Base-by-base conservation (phyloP, 164 flowering plant genomes). In the Amborella trichopoda region DNA sequence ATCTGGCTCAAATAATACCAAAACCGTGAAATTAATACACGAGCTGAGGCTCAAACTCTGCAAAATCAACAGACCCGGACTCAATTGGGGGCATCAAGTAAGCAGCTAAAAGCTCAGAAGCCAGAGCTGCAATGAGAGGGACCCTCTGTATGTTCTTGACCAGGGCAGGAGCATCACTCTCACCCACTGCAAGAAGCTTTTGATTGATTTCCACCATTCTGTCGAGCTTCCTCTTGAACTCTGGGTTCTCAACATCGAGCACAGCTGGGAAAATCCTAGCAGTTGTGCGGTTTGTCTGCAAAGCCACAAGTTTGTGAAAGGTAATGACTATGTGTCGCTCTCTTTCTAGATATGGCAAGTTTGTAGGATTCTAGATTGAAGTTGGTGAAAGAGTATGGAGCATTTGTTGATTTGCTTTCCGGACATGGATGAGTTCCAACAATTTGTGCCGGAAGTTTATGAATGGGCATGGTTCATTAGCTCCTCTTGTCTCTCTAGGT, bases 191-290 rank as follows among this genome's bases (percentile, higher is more conserved):
- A 26, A 70, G 5, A 28, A 90, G 49, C 66, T 83, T 61, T 63
- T 68, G 16, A 64, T 83, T 85, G 28, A 90, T 90, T 67, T 64
- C 94, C 43, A 83, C 97, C 97, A 90, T 90, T 20, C 89, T 20
- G 42, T 90, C 94, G 69, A 90, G 59, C 74, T 75, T 90, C 68
- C 84, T 73, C 77, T 83, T 86, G 78, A 90, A 90, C 59, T 90
- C 98, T 3, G 95, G 95, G 71, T 90, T 90, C 80, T 86, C 98
- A 26, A 90, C 98, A 28, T 90, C 96, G 27, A 64, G 63, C 44
- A 91, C 98, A 3, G 98, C 98, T 6, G 96, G 96, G 76, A 91
- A 91, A 17, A 91, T 81, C 65, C 98, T 73, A 0, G 98, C 98
- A 2, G 98, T 83, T 0, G 98, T 90, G 49, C 95, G 81, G 68